phyloP scores from a whole-genome alignment of 345 rosid genomes.

The Gossypium herbaceum region DNA sequence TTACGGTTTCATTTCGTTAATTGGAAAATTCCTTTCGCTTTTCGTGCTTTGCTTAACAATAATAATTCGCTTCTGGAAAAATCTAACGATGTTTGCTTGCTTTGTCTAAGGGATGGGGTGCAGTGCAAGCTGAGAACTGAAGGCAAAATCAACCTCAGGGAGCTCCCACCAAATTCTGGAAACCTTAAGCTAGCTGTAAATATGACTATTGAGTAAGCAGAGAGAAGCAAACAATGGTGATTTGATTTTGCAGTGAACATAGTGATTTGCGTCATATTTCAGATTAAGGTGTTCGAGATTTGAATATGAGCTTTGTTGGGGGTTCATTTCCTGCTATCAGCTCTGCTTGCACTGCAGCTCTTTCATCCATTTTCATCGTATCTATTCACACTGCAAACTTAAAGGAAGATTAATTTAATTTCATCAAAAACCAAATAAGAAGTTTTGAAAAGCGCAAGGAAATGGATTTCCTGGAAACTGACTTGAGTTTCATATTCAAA shows the following conservation, averaged over 20 bases:
- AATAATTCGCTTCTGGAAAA: background rate
- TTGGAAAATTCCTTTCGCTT: background rate
- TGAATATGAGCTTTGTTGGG: background rate
- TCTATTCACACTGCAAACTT: background rate
- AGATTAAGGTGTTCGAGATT: background rate
- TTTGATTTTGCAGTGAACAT: too few species aligned
- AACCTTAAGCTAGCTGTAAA: background rate
- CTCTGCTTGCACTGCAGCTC: background rate
- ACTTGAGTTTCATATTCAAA: background rate
- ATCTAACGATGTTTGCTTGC: background rate
- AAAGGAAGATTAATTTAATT: background rate
- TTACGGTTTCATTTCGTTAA: background rate
- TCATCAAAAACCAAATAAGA: background rate
- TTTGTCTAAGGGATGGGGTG: background rate
- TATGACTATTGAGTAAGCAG: background rate
- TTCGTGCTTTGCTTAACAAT: too few species aligned
- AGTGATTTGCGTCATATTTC: background rate
- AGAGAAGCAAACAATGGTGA: background rate
- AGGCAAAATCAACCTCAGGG: background rate
- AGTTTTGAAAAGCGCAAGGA: background rate
- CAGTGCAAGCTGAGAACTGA: constrained; percentile 3
- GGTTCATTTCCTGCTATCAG: constrained; percentile 7
- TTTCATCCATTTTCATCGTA: background rate
- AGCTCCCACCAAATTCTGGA: background rate
- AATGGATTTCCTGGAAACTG: background rate